phyloP scores from a whole-genome alignment of 495 filamentous ascomycete genomes.

The Aspergillus asperescens region DNA sequence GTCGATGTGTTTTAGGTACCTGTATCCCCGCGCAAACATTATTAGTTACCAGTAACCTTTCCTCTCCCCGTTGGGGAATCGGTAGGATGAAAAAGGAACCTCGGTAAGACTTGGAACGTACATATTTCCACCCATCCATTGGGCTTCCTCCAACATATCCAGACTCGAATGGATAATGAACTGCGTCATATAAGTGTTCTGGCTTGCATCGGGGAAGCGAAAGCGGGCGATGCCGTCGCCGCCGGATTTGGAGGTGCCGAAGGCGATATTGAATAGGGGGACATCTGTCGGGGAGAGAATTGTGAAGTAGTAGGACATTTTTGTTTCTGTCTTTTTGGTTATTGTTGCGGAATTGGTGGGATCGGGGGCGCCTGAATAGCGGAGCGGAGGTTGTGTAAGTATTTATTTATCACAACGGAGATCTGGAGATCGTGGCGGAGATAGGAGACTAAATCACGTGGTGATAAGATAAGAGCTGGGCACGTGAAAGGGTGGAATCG shows the following conservation, averaged over 20 bases:
- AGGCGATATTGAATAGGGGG: slow-evolving; percentile 91
- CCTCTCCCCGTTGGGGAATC: not conserved
- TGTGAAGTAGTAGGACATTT: slow-evolving; percentile 95
- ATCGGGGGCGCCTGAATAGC: too few relatives aligned
- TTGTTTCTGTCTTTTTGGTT: too few relatives aligned
- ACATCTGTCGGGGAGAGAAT: slow-evolving; percentile 92
- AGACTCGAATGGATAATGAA: slow-evolving; percentile 91
- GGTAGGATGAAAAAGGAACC: not conserved
- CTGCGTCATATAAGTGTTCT: slow-evolving; percentile 92
- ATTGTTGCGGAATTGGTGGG: too few relatives aligned
- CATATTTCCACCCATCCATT: slow-evolving; percentile 82
- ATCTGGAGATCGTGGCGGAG: not conserved
- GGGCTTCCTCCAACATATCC: slow-evolving; percentile 91
- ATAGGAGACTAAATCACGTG: too few relatives aligned
- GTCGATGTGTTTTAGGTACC: slow-evolving; percentile 94
- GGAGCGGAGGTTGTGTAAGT: too few relatives aligned
- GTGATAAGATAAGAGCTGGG: slow-evolving; percentile 22
- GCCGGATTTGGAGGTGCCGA: slow-evolving; percentile 90
- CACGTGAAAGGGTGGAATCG: too few relatives aligned
- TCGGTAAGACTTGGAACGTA: slow-evolving; percentile 32
- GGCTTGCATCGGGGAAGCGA: slow-evolving; percentile 73
- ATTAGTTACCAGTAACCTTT: too few relatives aligned
- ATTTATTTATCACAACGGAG: too few relatives aligned
- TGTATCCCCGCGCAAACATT: slow-evolving; percentile 28
- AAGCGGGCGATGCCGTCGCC: slow-evolving; percentile 81